A percentile compares a stretch with the other conserved stretches of the same genome.
Evolutionary conservation across 2,329 filamentous ascomycete species (phyloP).

Genomic region (Eutypa lata): DNA sequence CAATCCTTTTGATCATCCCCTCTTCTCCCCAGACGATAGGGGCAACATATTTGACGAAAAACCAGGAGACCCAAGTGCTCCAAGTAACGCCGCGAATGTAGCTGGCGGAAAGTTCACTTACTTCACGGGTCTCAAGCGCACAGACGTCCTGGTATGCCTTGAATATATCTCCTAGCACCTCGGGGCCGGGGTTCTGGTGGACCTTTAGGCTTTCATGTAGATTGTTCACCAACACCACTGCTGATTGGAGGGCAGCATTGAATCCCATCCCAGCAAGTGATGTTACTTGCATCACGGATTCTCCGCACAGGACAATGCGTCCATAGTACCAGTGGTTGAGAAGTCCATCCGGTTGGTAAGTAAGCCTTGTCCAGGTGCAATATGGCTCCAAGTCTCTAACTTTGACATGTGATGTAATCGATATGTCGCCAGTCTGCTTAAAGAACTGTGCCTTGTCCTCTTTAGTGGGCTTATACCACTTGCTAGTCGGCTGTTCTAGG

Average conservation of each 20-base stretch:
- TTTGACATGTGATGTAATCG: background rate
- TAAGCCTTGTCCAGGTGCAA: background rate
- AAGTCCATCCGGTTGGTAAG: background rate
- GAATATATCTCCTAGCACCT: background rate
- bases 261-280: background rate
- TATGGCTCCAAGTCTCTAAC: background rate
- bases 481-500: background rate
- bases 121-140: background rate
- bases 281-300: background rate
- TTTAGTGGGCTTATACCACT: background rate
- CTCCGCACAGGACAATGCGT: background rate
- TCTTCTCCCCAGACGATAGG: background rate
- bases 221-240: background rate
- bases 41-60: background rate
- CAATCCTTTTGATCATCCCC: background rate
- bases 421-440: background rate
- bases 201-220: background rate
- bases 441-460: background rate
- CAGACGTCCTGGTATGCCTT: background rate
- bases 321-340: background rate
- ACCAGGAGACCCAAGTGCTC: background rate
- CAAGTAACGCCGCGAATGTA: background rate
- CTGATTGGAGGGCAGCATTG: background rate
- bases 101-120: background rate
- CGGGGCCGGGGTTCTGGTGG: background rate